Conservation (phyloP, 2,329 filamentous ascomycete genomes). For the Botryotinia calthae region DNA sequence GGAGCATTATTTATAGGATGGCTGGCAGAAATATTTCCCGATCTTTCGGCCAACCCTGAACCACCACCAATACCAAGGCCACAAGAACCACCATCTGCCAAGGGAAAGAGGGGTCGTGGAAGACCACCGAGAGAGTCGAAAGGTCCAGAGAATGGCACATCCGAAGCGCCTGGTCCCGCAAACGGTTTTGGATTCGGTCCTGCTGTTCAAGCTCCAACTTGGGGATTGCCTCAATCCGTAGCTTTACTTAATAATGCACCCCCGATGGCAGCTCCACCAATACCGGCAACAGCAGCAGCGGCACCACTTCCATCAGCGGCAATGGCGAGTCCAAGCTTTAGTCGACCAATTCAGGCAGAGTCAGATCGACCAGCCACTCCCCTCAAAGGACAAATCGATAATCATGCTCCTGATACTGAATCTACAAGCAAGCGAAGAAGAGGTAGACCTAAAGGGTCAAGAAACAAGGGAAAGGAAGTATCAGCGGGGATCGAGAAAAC, state of each 20-base stretch:
- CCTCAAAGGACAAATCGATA: constrained; percentile 26
- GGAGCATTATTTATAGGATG: constrained; percentile 60
- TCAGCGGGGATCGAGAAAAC: constrained; percentile 17
- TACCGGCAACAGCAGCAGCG: background rate
- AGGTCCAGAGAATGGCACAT: constrained; percentile 22
- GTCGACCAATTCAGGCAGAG: constrained; percentile 24
- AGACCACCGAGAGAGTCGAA: constrained; percentile 28
- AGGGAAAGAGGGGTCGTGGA: constrained; percentile 33
- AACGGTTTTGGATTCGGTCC: constrained; percentile 37
- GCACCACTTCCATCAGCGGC: constrained; percentile 4
- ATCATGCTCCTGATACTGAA: constrained; percentile 21
- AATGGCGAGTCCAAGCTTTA: constrained; percentile 11
- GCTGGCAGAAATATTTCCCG: constrained; percentile 62
- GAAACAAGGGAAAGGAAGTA: constrained; percentile 43
- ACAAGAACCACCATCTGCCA: constrained; percentile 3
- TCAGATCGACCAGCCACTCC: constrained; percentile 29
- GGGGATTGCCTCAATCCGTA: constrained; percentile 35
- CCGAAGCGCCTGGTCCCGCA: constrained; percentile 34
- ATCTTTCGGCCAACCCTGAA: constrained; percentile 30
- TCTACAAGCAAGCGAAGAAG: constrained; percentile 37
- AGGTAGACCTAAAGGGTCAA: constrained; percentile 52
- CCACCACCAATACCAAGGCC: constrained; percentile 23
- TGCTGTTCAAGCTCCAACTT: constrained; percentile 35
- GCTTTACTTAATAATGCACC: constrained; percentile 32
- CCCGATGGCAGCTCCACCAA: constrained; percentile 25